These are phyloP conservation scores for Lycium ferocissimum DNA, from an alignment of 257 asterid species.

Conservation along the genomic window DNA sequence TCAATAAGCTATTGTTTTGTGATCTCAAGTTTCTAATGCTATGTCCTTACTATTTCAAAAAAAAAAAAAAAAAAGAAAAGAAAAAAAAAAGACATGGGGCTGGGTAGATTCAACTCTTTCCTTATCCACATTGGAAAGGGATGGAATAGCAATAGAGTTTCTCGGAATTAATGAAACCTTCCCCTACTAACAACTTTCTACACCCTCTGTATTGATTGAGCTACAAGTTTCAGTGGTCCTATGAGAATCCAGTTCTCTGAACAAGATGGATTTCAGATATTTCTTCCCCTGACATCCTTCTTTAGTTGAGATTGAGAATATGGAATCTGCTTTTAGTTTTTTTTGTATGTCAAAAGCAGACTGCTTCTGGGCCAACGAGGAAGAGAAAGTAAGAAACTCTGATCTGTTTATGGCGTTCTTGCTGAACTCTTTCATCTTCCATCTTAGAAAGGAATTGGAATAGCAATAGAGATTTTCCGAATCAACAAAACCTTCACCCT, in stretches of 20 bases:
- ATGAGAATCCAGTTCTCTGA: not conserved
- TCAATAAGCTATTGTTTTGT: too few relatives aligned
- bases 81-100: not conserved
- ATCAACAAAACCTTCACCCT: not conserved
- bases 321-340: too few relatives aligned
- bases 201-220: not conserved
- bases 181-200: not conserved
- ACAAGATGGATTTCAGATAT: not conserved
- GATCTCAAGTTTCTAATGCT: too few relatives aligned
- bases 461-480: not conserved
- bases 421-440: not conserved
- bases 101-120: not conserved
- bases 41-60: too few relatives aligned
- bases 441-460: not conserved
- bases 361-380: not conserved
- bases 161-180: not conserved
- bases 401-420: not conserved
- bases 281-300: not conserved
- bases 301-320: not conserved
- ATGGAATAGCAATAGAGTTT: not conserved
- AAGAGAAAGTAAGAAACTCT: not conserved
- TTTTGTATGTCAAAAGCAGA: not conserved
- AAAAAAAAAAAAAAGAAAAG: too few relatives aligned
- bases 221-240: not conserved
- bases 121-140: not conserved